Evolutionary conservation across 768 basidiomycete genomes (phyloP), one percentile per base, ranked within the genome.

Genomic region (Lentinus brumalis): DNA sequence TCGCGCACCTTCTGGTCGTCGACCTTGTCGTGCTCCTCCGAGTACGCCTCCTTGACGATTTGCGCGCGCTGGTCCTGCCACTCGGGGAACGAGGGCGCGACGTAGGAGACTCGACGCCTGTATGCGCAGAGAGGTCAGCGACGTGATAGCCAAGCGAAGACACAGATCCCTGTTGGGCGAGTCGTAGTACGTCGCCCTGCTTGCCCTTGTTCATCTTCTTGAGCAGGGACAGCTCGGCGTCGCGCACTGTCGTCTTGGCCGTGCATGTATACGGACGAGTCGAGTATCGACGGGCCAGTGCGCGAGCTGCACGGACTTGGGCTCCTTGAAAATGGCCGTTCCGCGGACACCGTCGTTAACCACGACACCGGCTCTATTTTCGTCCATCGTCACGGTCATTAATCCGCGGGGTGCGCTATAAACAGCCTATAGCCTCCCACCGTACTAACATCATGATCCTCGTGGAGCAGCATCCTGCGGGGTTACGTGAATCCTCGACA

Each of bases 31-130:
- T 77, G 77, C 56, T 76, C 75, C 56, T 79, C 78, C 44, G 77
- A 76, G 68, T 89, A 95, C 26, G 87, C 78, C 11, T 87, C 86
- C 76, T 85, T 84, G 50, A 96, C 81, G 42, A 86, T 79, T 69
- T 86, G 83, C 52, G 98, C 89, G 69, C 91, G 91, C 30, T 75
- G 73, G 66, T 94, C 86, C 74, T 99, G 96, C 96, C 97, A 99
- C 65, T 87, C 88, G 0, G 96, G 97, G 85, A 95, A 98, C 50
- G 78, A 73, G 26, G n/a, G n/a, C n/a, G n/a, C n/a, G n/a, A n/a
- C 3, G 86, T 81, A 2, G 91, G 92, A 16, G 84, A 89, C 75
- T 98, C 96, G 49, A 98, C 83, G 35, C 94, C 94, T 97, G 44
- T 29, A 3, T 15, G 21, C 18, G 26, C 2, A 21, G 29, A 26